Evolutionary conservation across 1,139 yeast species (phyloP).

Genomic region (Yamadazyma aaseri): DNA sequence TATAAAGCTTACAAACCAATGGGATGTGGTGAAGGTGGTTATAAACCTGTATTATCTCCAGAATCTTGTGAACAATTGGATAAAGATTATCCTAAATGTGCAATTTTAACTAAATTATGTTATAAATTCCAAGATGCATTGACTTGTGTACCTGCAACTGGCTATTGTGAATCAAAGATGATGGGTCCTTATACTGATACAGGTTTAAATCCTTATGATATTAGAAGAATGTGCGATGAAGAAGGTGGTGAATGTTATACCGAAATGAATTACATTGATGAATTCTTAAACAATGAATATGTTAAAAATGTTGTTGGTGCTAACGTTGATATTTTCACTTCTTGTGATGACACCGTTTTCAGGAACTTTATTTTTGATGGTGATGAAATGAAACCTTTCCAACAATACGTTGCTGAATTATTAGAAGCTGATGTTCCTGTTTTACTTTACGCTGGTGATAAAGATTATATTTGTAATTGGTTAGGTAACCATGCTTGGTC

Average conservation of each 20-base stretch:
- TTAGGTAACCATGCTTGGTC: conserved; percentile 82
- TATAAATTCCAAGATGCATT: conserved; percentile 73
- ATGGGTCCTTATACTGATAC: conserved; percentile 42
- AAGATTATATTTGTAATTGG: conserved; percentile 86
- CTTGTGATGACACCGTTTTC: conserved; percentile 84
- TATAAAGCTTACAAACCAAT: conserved; percentile 70
- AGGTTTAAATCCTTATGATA: conserved; percentile 91
- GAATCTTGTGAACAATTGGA: conserved; percentile 61
- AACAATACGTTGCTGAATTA: conserved; percentile 62
- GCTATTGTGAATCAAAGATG: conserved; percentile 79
- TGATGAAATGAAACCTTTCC: conserved; percentile 87
- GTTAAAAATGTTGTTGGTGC: conserved; percentile 81
- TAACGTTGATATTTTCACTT: conserved; percentile 78
- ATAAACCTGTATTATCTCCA: conserved; percentile 60
- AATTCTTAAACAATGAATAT: conserved; percentile 33
- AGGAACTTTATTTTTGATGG: conserved; percentile 81
- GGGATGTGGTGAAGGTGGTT: conserved; percentile 85
- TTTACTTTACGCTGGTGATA: conserved; percentile 80
- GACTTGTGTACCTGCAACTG: conserved; percentile 89
- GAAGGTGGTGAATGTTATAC: conserved; percentile 68
- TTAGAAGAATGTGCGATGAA: conserved; percentile 78
- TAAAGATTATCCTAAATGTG: conserved; percentile 73
- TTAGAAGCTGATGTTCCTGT: conserved; percentile 64
- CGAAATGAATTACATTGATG: conserved; percentile 31
- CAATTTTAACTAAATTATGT: conserved; percentile 74